Base-by-base conservation (phyloP, 2,329 filamentous ascomycete genomes). In the Penicillium sp. region DNA sequence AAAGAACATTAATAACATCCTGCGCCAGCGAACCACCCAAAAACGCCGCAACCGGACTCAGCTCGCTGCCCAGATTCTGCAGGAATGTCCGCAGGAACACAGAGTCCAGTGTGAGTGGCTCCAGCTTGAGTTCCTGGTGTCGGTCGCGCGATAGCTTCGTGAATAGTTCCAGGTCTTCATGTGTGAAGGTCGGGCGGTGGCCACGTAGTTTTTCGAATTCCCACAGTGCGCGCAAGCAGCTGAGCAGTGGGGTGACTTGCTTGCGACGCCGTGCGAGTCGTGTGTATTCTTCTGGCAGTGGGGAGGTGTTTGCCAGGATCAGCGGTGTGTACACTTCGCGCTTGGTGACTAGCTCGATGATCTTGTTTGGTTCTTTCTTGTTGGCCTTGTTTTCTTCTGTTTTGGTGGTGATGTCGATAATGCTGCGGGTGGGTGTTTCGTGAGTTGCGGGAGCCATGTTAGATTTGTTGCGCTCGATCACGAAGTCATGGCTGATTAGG, bases 1-100 rank as follows among this genome's bases (percentile, higher is more conserved):
- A 91, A 6, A 97, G 84, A 33, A 97, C 93, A 69, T 97, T 97
- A 77, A 99, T 97, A 51, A 96, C 92, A 72, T 99, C 94, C 77
- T 99, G 94, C 0, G 93, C 91, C 17, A 99, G 82, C 73, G 93
- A 87, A 10, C 93, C 94, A 49, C 94, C 94, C 12, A 99, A 80
- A 58, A 96, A 91, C 2, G 94, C 93, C 0, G 90, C 88, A 9
- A 96, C 91, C 8, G 94, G 92, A 13, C 90, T 88, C 40, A 97
- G 80, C 77, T 97, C 93, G 68, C 86, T 86, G 55, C 87, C 89
- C 6, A 97, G 81, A 66, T 95, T 95, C 75, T 94, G 89, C 41
- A 97, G 74, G 77, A 99, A 99, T 68, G 82, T 88, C 56, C 91
- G 85, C 27, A 97, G 79, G 66, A 95, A 89, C 27, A 91, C 85